Evolutionary conservation across 208 protist species (phyloP).

Genomic region (Naegleria fowleri): DNA sequence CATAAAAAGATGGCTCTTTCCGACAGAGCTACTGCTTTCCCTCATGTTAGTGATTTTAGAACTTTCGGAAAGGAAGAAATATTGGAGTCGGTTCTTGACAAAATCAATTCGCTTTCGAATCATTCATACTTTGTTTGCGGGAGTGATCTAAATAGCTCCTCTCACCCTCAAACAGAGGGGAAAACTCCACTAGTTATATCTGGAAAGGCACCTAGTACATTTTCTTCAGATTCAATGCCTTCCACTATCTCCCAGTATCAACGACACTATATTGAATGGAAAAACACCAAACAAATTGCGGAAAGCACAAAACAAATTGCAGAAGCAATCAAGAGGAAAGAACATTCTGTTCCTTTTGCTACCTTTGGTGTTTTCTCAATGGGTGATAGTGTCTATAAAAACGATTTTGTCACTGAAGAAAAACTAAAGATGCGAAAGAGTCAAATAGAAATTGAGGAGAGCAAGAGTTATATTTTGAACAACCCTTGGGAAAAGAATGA

Average conservation of each 20-base stretch:
- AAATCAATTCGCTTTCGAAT: neutral
- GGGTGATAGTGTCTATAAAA: neutral
- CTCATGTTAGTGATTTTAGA: neutral
- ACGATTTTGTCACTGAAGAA: neutral
- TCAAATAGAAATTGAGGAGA: neutral
- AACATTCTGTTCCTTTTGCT: neutral
- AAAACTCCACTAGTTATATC: neutral
- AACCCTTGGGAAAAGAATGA: neutral
- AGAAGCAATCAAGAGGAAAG: neutral
- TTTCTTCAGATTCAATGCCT: neutral
- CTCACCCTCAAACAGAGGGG: neutral
- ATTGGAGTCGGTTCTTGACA: neutral
- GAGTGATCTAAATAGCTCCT: neutral
- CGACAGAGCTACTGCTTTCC: neutral
- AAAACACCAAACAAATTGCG: neutral
- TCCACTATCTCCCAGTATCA: neutral
- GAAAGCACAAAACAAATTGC: neutral
- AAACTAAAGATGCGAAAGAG: neutral
- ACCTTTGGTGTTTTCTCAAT: neutral
- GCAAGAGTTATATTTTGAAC: neutral
- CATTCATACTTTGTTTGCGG: neutral
- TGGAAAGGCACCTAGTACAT: neutral
- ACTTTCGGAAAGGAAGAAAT: neutral
- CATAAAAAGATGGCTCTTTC: neutral
- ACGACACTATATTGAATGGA: neutral